Base-by-base conservation (phyloP, 2,329 filamentous ascomycete genomes). In the Arachnopeziza araneosa region DNA sequence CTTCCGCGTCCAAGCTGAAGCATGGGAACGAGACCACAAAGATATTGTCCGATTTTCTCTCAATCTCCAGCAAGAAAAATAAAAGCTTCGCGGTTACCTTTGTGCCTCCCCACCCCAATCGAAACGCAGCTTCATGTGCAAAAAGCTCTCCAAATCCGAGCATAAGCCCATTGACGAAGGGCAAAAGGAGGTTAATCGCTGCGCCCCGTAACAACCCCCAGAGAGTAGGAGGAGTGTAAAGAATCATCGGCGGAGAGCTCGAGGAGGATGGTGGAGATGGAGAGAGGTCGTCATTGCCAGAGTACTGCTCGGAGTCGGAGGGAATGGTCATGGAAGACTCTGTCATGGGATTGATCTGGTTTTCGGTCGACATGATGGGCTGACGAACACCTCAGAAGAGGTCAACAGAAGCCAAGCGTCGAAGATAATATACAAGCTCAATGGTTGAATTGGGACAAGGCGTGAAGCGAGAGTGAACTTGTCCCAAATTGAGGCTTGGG, bases 111-210 rank as follows among this genome's bases (percentile, higher is more conserved):
- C 95, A 99, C 62, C 95, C 95, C 68, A 98, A 78, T 70, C 93
- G 81, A 72, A 93, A 99, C 1, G 95, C 95, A 55, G 91, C 88
- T 78, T 99, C 95, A 72, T 99, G 95, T 58, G 95, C 95, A 75
- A 99, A 93, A 56, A 99, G 78, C 78, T 99, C 95, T 67, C 95
- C 95, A 71, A 99, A 97, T 1, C 95, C 95, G 70, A 99, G 78
- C 95, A 99, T 99, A 80, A 99, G 84, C 53, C 95, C 95, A 77
- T 99, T 99, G 71, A 99, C 85, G 71, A 99, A 99, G 0, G 95
- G 95, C 22, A 99, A 77, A 1, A 99, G 70, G n/a, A 99, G 79
- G 74, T 99, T 99, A 77, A 99, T 99, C 6, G 93, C 92, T 19
- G 92, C 91, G 48, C 95, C 91, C 58, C 93, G 86, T 58, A 97